phyloP scores from a whole-genome alignment of 805 yeast genomes.

The Candida easanensis region DNA sequence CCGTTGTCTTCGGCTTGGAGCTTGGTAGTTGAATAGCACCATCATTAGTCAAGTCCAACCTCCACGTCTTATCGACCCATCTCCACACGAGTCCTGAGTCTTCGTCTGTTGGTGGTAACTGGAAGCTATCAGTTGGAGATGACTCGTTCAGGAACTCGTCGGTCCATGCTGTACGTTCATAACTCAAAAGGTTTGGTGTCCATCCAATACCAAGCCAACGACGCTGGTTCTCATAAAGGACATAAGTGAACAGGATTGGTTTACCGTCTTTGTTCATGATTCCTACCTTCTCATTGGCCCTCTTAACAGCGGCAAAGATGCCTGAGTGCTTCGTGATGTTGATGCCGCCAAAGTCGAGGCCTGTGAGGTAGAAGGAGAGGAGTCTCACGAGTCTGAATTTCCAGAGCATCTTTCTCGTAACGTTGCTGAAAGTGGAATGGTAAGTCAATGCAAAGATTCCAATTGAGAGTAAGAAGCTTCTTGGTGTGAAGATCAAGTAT shows the following conservation, averaged over 20 bases:
- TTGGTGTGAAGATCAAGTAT: conserved; percentile 67
- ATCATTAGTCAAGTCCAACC: conserved; percentile 83
- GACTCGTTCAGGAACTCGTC: conserved; percentile 91
- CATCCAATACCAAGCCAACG: conserved; percentile 98
- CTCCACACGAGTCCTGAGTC: conserved; percentile 79
- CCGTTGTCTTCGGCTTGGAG: conserved; percentile 49
- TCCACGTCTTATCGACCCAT: conserved; percentile 95
- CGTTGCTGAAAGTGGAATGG: conserved; percentile 83
- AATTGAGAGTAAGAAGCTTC: conserved; percentile 53
- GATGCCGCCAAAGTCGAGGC: conserved; percentile 68
- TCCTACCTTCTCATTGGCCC: conserved; percentile 35
- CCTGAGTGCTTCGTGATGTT: conserved; percentile 39
- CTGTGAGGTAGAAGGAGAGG: conserved; percentile 78
- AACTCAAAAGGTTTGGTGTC: conserved; percentile 88
- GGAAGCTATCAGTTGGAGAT: conserved; percentile 71
- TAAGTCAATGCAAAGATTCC: conserved; percentile 71
- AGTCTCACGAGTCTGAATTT: conserved; percentile 68
- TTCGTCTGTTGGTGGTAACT: conserved; percentile 72
- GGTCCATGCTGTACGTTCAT: conserved; percentile 96
- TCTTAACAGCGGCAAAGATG: conserved; percentile 41
- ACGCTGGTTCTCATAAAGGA: conserved; percentile 90
- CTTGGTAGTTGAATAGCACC: conserved; percentile 75
- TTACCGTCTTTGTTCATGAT: conserved; percentile 34
- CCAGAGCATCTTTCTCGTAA: conserved; percentile 84
- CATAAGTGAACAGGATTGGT: conserved; percentile 83